Evolutionary conservation across 495 filamentous ascomycete genomes (phyloP), one percentile per base, ranked within the genome.

Genomic region (Pseudevernia furfuracea): DNA sequence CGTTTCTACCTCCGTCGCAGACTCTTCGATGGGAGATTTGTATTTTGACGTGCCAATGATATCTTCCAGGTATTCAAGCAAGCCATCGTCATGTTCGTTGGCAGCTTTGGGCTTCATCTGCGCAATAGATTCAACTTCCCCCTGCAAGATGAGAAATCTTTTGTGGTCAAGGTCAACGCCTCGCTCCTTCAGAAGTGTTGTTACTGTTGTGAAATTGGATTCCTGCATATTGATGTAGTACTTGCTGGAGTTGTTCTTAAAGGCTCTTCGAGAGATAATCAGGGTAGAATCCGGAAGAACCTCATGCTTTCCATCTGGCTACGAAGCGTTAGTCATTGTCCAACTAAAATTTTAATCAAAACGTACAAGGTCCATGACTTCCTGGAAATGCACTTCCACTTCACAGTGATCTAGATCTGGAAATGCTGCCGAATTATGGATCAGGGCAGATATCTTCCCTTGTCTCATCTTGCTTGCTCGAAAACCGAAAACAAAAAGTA

Each of bases 391-490:
- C 11, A 98, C 94, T 67, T 92, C 89, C 10, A 98, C 94, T 74
- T 97, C 95, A 74, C 94, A 98, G 71, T 85, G 85, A 52, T 91
- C 88, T 10, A 97, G 79, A 65, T 96, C 81, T 1, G 95, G 91
- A 66, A 86, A 85, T 44, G 87, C 82, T 3, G 92, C 91, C 41
- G 93, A 97, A 74, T 96, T 97, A 73, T 98, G 94, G 64, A 98
- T 97, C 66, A 98, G 76, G 25, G 94, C 94, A 4, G 94, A 97
- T 46, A 98, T 92, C 77, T 98, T 98, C 71, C 94, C 95, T 74
- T 98, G 94, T 71, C 94, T 82, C 94, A 98, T 98, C 78, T 98
- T 98, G 80, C 93, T 97, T 32, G 94, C 94, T 58, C 94, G 87
- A 77, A 98, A 98, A 49, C 94, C 94, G 69, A 98, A 98, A 30